Percentiles rank a stretch among this genome's conserved stretches.
These are phyloP conservation scores for Populus nigra DNA, from an alignment of 345 rosid species.

Conservation along the genomic window DNA sequence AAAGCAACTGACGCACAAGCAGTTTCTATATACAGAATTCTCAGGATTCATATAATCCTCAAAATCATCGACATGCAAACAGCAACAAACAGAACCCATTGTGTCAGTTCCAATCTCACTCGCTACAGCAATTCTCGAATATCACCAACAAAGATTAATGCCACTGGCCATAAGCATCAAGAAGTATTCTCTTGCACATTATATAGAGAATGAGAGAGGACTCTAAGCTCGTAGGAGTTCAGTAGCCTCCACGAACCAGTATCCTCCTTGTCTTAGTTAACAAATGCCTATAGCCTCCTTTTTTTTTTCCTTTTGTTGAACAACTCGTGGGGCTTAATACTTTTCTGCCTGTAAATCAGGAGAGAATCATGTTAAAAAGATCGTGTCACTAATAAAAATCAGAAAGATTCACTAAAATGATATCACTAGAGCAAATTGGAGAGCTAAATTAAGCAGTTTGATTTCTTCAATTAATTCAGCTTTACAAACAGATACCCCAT, in stretches of 20 bases:
- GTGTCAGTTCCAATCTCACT: slow-evolving; percentile 34
- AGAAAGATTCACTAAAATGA: background rate
- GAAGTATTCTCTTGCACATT: slow-evolving; percentile 4
- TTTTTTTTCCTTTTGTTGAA: slow-evolving; percentile 4
- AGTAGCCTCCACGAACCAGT: slow-evolving; percentile 43
- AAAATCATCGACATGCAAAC: slow-evolving; percentile 60
- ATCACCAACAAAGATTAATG: slow-evolving; percentile 18
- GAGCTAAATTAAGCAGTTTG: background rate
- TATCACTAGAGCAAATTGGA: background rate
- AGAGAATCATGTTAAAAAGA: slow-evolving; percentile 7
- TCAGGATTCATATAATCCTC: slow-evolving; percentile 79
- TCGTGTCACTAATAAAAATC: background rate
- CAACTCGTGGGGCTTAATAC: slow-evolving; percentile 9
- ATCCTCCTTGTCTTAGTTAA: slow-evolving; percentile 46
- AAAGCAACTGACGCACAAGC: slow-evolving; percentile 76
- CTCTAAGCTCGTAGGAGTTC: slow-evolving; percentile 54
- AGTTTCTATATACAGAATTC: slow-evolving; percentile 69
- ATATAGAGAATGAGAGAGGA: slow-evolving; percentile 42
- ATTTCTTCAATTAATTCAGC: slow-evolving; percentile 2
- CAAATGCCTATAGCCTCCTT: slow-evolving; percentile 5
- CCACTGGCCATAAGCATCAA: slow-evolving; percentile 18
- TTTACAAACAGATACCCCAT: background rate
- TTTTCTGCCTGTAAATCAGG: slow-evolving; percentile 39
- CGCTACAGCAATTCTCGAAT: slow-evolving; percentile 17
- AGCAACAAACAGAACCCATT: slow-evolving; percentile 94